These are phyloP conservation scores for Colletotrichum sansevieriae DNA, from an alignment of 2,329 filamentous ascomycete species.

Conservation along the genomic window DNA sequence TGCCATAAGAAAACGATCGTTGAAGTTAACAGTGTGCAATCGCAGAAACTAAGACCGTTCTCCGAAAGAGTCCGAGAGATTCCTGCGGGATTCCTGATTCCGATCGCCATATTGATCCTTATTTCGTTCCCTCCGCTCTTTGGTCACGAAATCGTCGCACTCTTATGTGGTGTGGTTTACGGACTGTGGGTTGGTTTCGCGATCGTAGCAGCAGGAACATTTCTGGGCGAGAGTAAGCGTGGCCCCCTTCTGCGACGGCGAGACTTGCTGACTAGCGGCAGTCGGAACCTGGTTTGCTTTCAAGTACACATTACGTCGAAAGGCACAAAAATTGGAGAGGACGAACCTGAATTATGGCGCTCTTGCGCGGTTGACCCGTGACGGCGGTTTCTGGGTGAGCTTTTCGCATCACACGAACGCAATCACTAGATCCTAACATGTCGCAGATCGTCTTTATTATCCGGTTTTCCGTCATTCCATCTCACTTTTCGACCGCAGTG, in stretches of 20 bases:
- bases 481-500: constrained; percentile 58
- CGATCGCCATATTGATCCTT: constrained; percentile 53
- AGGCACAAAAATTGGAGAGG: constrained; percentile 54
- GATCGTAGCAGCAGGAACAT: constrained; percentile 56
- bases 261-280: not conserved
- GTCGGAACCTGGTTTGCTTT: constrained; percentile 58
- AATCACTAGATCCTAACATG: rapidly evolving
- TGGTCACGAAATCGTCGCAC: constrained; percentile 56
- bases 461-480: constrained; percentile 56
- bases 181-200: constrained; percentile 57
- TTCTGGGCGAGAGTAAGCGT: constrained; percentile 51
- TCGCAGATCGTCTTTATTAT: constrained; percentile 53
- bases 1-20: no score
- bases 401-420: rapidly evolving
- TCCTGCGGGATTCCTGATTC: constrained; percentile 56
- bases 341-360: constrained; percentile 57
- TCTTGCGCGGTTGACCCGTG: constrained; percentile 54
- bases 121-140: constrained; percentile 59
- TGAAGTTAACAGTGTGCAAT: not conserved
- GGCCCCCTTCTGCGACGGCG: not conserved
- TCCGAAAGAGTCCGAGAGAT: constrained; percentile 54
- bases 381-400: constrained; percentile 54
- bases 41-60: constrained; percentile 50
- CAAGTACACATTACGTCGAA: constrained; percentile 52
- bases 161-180: constrained; percentile 57